Base-by-base conservation (phyloP, 2,329 filamentous ascomycete genomes). In the Chaetoscypha palmicola region DNA sequence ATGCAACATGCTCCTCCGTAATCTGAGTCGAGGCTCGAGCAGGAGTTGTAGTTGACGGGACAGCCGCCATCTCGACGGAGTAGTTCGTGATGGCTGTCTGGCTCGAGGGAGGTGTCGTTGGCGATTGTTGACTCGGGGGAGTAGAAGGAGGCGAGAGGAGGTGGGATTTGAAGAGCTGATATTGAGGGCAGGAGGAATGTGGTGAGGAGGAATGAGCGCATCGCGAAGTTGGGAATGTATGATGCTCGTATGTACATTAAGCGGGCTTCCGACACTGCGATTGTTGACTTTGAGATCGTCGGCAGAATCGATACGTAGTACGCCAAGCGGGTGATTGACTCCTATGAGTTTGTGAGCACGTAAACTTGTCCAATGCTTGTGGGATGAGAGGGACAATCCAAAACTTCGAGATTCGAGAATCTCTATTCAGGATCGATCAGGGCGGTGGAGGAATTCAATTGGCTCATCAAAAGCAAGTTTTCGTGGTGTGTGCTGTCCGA, bases 1-100 rank as follows among this genome's bases (percentile, higher is more conserved):
- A 53, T 56, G 39, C 61, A 64, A 40, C 61, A 64, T n/a, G 60
- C 58, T 3, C 51, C 60, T 12, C 51, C 55, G 22, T 54, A 47
- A 11, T 50, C 50, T 4, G 52, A 53, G 19, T 48, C 48, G 28
- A 60, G 48, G 0, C 56, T 58, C 2, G 58, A 57, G 46, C 61
- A 64, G 3, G 58, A 58, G 31, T 58, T 57, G 45, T 56, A 62
- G 38, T 59, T 56, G 22, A 38, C 21, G 1, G 60, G 57, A 20
- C 61, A 63, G 36, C 55, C 58, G 14, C 50, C 55, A 35, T 54
- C 49, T 53, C 61, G 47, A 47, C 58, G 61, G 11, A 53, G 38
- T 24, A 62, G 51, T 8, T 59, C 55, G n/a, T 17, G 12, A 19
- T 16, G 10, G 14, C 10, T 9, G 30, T 12, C 16, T 33, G 38